Evolutionary conservation across 352 stramenopile genomes (phyloP).

Genomic region (Phytophthora podocarpi): DNA sequence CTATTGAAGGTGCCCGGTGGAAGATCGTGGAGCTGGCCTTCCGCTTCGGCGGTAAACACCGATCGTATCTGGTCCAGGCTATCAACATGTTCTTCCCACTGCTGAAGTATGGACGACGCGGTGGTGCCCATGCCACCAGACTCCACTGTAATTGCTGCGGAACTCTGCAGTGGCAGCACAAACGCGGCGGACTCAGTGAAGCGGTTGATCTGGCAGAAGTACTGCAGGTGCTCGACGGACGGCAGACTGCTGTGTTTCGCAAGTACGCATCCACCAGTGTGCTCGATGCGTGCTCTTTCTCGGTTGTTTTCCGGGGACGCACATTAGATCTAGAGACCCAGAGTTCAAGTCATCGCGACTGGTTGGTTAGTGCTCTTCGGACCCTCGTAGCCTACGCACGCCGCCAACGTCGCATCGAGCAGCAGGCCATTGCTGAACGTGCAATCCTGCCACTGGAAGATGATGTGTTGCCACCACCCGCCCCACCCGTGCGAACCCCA

Average conservation of each 20-base stretch:
- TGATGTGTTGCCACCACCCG: constrained; percentile 10
- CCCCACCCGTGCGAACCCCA: background rate
- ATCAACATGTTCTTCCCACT: constrained; percentile 89
- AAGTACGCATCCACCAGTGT: constrained; percentile 60
- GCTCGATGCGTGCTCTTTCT: constrained; percentile 70
- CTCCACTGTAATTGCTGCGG: constrained; percentile 85
- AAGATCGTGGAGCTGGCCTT: constrained; percentile 89
- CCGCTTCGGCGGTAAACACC: constrained; percentile 84
- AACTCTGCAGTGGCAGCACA: constrained; percentile 88
- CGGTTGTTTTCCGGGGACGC: constrained; percentile 73
- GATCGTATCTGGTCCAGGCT: constrained; percentile 85
- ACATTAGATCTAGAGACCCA: constrained; percentile 85
- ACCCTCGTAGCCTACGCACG: constrained; percentile 77
- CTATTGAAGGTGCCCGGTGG: constrained; percentile 79
- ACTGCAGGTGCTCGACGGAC: constrained; percentile 69
- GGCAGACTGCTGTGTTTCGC: constrained; percentile 76
- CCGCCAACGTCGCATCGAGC: constrained; percentile 73
- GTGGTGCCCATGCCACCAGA: constrained; percentile 67
- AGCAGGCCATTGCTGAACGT: constrained; percentile 77
- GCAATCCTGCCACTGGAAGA: constrained; percentile 51
- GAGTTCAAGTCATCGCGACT: constrained; percentile 78
- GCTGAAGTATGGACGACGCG: constrained; percentile 80
- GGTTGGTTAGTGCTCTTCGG: constrained; percentile 76
- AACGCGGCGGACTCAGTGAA: constrained; percentile 71
- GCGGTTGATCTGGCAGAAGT: constrained; percentile 77